phyloP scores from a whole-genome alignment of 139 green algal species.

The Pseudopediastrum boryanum region DNA sequence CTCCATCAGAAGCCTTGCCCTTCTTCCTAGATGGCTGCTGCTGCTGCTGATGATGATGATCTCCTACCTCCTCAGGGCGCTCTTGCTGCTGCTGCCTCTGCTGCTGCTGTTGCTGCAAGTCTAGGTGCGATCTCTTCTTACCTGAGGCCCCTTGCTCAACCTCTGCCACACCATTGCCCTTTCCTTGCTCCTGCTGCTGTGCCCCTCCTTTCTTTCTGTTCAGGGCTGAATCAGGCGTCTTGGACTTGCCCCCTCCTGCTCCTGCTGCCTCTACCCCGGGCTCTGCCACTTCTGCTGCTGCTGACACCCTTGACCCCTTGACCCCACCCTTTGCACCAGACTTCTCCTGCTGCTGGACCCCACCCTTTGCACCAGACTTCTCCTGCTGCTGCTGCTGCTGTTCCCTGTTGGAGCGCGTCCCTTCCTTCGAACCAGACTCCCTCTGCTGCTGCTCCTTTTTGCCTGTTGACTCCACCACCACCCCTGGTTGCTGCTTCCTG shows the following conservation, averaged over 20 bases:
- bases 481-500: neutral
- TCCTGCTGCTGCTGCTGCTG: slow-evolving; percentile 6
- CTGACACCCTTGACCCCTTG: neutral
- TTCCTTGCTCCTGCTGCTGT: slow-evolving; percentile 40
- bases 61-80: neutral
- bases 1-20: neutral
- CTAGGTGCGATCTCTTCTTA: neutral
- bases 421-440: neutral
- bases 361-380: neutral
- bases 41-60: slow-evolving; percentile 5
- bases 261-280: neutral
- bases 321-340: neutral
- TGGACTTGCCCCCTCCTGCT: neutral
- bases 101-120: slow-evolving; percentile 5
- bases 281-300: neutral
- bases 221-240: neutral
- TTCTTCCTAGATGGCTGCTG: neutral
- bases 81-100: neutral
- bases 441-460: neutral
- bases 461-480: neutral
- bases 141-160: neutral
- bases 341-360: neutral
- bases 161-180: slow-evolving; percentile 15
- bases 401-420: neutral
- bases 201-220: neutral